Conservation (phyloP, 352 stramenopile genomes). For the Phytophthora podocarpi region DNA sequence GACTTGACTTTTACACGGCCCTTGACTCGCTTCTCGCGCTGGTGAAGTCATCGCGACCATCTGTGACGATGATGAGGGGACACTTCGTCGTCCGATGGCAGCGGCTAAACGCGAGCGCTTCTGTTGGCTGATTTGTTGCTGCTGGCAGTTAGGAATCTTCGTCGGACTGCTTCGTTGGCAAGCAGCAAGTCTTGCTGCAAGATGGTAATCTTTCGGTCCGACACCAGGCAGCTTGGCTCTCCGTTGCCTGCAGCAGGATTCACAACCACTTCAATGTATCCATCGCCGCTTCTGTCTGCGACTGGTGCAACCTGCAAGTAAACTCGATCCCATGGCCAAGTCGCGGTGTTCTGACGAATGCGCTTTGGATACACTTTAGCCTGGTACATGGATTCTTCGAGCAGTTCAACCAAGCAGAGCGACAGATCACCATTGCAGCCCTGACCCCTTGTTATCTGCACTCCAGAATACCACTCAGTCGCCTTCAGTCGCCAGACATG, state of each 20-base stretch:
- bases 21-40: neutral
- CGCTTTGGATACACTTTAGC: slow-evolving; percentile 18
- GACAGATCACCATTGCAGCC: no score
- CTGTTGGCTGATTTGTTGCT: no score
- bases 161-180: neutral
- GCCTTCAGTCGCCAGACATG: neutral
- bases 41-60: slow-evolving; percentile 3
- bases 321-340: slow-evolving; percentile 5
- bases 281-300: slow-evolving; percentile 16
- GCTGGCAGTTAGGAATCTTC: slow-evolving; percentile 3
- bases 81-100: neutral
- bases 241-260: no score
- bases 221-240: slow-evolving; percentile 4
- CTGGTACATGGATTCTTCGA: no score
- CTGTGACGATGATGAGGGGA: neutral
- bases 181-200: no score
- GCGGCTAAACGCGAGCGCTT: no score
- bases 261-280: slow-evolving; percentile 22
- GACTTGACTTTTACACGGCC: neutral
- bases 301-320: slow-evolving; percentile 14
- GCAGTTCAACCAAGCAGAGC: no score
- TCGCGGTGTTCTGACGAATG: slow-evolving; percentile 14
- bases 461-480: neutral
- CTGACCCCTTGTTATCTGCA: neutral
- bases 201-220: slow-evolving; percentile 11